Conservation (phyloP, 352 stramenopile species). For the Phytophthora sansomeana region DNA sequence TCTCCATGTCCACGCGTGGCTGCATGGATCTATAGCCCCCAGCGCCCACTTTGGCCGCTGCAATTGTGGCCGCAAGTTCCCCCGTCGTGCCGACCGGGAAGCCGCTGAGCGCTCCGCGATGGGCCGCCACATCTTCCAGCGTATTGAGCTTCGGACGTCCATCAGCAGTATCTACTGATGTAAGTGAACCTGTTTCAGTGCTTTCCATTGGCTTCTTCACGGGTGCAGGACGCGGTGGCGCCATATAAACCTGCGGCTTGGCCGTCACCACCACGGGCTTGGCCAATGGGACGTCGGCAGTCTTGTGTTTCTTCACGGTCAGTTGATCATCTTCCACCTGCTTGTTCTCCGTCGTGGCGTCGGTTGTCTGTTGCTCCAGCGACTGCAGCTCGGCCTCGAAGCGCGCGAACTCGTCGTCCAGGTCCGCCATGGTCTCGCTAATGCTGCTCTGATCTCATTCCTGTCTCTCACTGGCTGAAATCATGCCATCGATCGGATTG, state of each 20-base stretch:
- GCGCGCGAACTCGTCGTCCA: conserved; percentile 86
- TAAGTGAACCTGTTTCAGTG: neutral
- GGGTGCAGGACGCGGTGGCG: conserved; percentile 65
- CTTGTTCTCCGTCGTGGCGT: no score
- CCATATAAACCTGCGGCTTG: conserved; percentile 76
- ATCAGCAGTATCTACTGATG: neutral
- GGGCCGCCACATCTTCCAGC: conserved; percentile 53
- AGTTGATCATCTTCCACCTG: conserved; percentile 25
- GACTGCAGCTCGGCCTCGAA: conserved; percentile 88
- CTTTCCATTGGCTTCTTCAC: conserved; percentile 33
- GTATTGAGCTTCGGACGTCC: conserved; percentile 50
- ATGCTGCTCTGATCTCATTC: neutral
- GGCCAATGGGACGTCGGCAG: conserved; percentile 1
- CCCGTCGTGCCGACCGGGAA: conserved; percentile 66
- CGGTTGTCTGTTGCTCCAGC: conserved; percentile 60
- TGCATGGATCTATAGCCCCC: conserved; percentile 38
- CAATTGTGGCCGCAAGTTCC: conserved; percentile 45
- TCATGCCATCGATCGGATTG: conserved; percentile 7
- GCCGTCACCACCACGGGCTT: conserved; percentile 44
- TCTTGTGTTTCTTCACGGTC: conserved; percentile 40
- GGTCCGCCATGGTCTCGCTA: conserved; percentile 53
- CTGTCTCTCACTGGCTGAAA: conserved; percentile 21
- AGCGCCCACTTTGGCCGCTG: neutral
- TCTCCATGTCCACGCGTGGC: conserved; percentile 72
- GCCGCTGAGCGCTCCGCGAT: conserved; percentile 72